phyloP scores from a whole-genome alignment of 1,284 basidiomycete species.

The Ceraceosorus bombacis region DNA sequence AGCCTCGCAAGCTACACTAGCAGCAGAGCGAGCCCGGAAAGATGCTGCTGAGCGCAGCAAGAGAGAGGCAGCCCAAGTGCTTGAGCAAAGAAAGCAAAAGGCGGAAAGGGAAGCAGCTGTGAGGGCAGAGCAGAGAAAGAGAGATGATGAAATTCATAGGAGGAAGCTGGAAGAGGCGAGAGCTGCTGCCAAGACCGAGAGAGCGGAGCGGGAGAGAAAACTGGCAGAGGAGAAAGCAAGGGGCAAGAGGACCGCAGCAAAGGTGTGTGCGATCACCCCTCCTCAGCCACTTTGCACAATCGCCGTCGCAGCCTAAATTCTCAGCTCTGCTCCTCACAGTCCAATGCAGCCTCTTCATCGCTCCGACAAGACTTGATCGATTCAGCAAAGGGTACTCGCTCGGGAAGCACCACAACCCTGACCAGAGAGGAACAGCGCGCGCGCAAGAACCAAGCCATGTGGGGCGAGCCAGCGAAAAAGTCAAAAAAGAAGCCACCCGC shows the following conservation, averaged over 20 bases:
- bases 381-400: background rate
- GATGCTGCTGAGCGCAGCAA: background rate
- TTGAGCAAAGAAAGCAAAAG: background rate
- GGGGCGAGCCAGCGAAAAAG: constrained; percentile 17
- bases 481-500: constrained; percentile 1
- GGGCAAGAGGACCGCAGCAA: constrained; percentile 3
- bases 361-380: background rate
- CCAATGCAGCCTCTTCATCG: background rate
- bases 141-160: background rate
- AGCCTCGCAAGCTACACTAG: background rate
- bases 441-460: constrained; percentile 20
- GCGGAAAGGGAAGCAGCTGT: background rate
- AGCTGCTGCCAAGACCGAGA: background rate
- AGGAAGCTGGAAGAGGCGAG: constrained; percentile 1
- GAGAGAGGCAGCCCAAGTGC: background rate
- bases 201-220: background rate
- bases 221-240: constrained; percentile 1
- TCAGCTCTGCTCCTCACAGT: background rate
- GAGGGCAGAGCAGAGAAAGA: constrained; percentile 1
- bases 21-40: background rate
- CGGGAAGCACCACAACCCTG: constrained; percentile 8
- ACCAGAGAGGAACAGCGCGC: constrained; percentile 33
- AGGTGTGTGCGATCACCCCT: background rate
- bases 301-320: constrained; percentile 3
- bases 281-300: background rate